These are phyloP conservation scores for Amauroascus verrucosus DNA, from an alignment of 2,329 filamentous ascomycete species.

Conservation along the genomic window DNA sequence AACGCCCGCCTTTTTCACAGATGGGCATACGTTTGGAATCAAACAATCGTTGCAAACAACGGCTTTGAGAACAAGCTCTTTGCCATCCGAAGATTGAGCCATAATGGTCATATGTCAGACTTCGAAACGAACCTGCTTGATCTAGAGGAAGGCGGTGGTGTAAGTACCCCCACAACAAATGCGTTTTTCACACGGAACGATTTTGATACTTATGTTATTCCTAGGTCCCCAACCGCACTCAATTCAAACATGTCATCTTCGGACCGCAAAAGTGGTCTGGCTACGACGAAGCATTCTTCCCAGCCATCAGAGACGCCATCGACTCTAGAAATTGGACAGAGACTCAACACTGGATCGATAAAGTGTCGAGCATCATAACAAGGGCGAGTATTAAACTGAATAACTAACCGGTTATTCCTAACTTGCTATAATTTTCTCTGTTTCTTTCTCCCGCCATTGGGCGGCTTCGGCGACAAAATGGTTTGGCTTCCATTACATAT, in stretches of 20 bases:
- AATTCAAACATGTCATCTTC: slow-evolving; percentile 90
- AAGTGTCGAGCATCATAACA: slow-evolving; percentile 58
- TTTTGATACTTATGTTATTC: slow-evolving; percentile 9
- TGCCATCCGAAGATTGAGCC: slow-evolving; percentile 56
- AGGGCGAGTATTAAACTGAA: slow-evolving; percentile 47
- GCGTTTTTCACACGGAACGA: not conserved
- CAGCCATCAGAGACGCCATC: slow-evolving; percentile 73
- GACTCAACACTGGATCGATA: slow-evolving; percentile 59
- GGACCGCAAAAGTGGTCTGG: slow-evolving; percentile 70
- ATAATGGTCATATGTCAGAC: slow-evolving; percentile 66
- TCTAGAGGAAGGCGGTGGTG: slow-evolving; percentile 57
- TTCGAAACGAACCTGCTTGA: slow-evolving; percentile 83
- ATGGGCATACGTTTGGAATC: slow-evolving; percentile 72
- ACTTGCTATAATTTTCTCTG: no score
- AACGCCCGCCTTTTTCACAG: slow-evolving; percentile 56
- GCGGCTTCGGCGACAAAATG: no score
- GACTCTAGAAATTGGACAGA: slow-evolving; percentile 59
- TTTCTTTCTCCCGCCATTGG: not conserved
- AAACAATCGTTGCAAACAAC: slow-evolving; percentile 56
- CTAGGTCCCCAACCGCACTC: slow-evolving; percentile 71
- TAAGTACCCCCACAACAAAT: slow-evolving; percentile 50
- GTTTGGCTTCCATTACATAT: no score
- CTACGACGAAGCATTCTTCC: slow-evolving; percentile 60
- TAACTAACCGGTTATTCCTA: slow-evolving; percentile 7
- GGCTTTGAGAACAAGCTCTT: slow-evolving; percentile 66